Conservation (phyloP, 192 early-diverging fungal genomes). For the Coemansia sp. region DNA sequence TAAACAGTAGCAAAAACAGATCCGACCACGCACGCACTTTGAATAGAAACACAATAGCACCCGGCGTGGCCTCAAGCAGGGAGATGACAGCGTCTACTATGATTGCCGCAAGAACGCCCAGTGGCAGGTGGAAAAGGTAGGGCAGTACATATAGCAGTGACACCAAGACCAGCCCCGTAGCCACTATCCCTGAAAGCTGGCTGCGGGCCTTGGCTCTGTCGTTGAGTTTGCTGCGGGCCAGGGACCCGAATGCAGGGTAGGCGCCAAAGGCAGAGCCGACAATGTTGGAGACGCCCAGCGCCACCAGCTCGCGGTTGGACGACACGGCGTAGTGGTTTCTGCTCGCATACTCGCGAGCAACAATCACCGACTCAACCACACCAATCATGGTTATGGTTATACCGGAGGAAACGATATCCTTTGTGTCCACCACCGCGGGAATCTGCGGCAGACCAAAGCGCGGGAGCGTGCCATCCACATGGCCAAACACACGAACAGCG, state of each 20-base stretch:
- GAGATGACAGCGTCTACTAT: slow-evolving; percentile 80
- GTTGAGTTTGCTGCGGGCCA: slow-evolving; percentile 91
- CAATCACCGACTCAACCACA: slow-evolving; percentile 95
- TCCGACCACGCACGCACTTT: slow-evolving; percentile 80
- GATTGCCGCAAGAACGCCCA: slow-evolving; percentile 74
- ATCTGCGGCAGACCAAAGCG: slow-evolving; percentile 56
- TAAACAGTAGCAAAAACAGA: slow-evolving; percentile 75
- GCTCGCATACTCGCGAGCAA: slow-evolving; percentile 88
- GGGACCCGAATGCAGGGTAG: slow-evolving; percentile 82
- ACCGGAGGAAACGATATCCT: slow-evolving; percentile 72
- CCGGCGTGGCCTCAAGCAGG: slow-evolving; percentile 69
- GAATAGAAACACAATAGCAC: slow-evolving; percentile 77
- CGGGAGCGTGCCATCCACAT: slow-evolving; percentile 61
- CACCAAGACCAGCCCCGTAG: slow-evolving; percentile 69
- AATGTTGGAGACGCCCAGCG: slow-evolving; percentile 86
- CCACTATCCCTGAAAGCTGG: slow-evolving; percentile 83
- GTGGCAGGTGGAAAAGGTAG: slow-evolving; percentile 79
- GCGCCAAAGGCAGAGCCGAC: slow-evolving; percentile 74
- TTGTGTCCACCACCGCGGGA: slow-evolving; percentile 59
- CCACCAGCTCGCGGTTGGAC: slow-evolving; percentile 95
- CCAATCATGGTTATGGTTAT: slow-evolving; percentile 94
- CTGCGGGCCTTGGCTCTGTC: slow-evolving; percentile 88
- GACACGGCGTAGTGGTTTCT: slow-evolving; percentile 90
- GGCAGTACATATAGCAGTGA: slow-evolving; percentile 82
- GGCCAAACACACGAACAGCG: slow-evolving; percentile 77